Evolutionary conservation across 106 monocot species (phyloP), one percentile per base, ranked within the genome.

Genomic region (Xerophyta viscosa): DNA sequence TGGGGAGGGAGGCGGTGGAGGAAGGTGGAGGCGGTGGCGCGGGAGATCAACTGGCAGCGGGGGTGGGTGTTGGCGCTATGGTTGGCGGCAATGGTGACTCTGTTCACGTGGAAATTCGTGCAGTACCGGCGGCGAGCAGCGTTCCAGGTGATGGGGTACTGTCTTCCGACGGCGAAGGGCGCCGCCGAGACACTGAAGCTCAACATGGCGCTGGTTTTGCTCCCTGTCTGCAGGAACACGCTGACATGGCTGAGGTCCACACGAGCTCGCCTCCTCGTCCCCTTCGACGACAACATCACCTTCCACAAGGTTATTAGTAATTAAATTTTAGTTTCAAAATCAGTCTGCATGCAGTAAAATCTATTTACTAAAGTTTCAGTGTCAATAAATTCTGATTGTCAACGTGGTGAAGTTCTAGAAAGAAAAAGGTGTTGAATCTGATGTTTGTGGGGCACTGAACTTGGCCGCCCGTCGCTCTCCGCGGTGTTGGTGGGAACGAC

Each of bases 151-250:
- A 78, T 91, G 91, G 85, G 91, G 2, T 82, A 91, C 60, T 91
- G 91, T 46, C 71, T 91, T 15, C 77, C 85, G 3, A 66, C 75
- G 8, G 90, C 90, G 0, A 90, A 90, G 59, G 90, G 84, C 23
- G 90, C 90, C 6, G 90, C 90, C 23, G 90, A 90, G 71, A 90
- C 90, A 7, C 70, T 90, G 42, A 90, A 90, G 67, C 80, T 90
- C 43, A 90, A 90, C 77, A 90, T 90, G 89, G 84, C 89, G 11
- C 72, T 90, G 37, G 73, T 90, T 20, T 77, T 90, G 20, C 66
- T 91, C 24, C 91, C 91, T 3, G 91, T 91, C 23, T 91, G 85
- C 78, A 77, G 91, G 26, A 91, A 85, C 61, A 78, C 85, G 17
- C 81, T 91, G 18, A 91, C 91, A 11, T 85, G 91, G 85, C 85